These are phyloP conservation scores for Dalechampia spathulata DNA, from an alignment of 441 rosid species.

Conservation along the genomic window DNA sequence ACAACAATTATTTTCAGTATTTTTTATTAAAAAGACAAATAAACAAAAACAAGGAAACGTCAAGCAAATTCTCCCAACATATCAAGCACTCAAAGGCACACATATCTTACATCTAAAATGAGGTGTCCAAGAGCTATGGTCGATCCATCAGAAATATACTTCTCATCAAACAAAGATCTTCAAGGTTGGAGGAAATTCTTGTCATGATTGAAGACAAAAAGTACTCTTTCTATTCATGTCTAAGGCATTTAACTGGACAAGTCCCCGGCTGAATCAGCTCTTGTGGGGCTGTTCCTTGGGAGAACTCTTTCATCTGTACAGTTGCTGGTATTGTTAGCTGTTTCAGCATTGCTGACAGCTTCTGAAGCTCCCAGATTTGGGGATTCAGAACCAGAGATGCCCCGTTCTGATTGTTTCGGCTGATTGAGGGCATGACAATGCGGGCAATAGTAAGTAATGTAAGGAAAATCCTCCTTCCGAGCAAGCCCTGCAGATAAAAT, in stretches of 20 bases:
- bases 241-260: constrained; percentile 9
- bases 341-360: constrained; percentile 16
- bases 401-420: constrained; percentile 45
- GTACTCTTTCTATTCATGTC: too few species aligned
- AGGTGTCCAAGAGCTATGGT: too few species aligned
- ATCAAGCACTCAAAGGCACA: too few species aligned
- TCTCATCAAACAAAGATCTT: too few species aligned
- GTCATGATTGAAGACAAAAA: too few species aligned
- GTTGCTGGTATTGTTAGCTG: constrained; percentile 13
- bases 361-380: constrained; percentile 18
- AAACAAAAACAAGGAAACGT: too few species aligned
- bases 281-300: constrained; percentile 12
- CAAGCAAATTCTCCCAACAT: too few species aligned
- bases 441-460: constrained; percentile 81
- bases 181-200: too few species aligned
- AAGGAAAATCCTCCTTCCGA: constrained; percentile 73
- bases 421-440: constrained; percentile 70
- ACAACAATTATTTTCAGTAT: too few species aligned
- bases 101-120: too few species aligned
- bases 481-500: constrained; percentile 54
- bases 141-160: too few species aligned
- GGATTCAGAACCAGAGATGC: constrained; percentile 20
- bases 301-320: constrained; percentile 16
- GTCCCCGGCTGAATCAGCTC: constrained; percentile 16
- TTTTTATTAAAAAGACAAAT: too few species aligned